A percentile compares a stretch with the other conserved stretches of the same genome.
Conservation (phyloP, 1,284 basidiomycete genomes). For the Puccinia horiana region DNA sequence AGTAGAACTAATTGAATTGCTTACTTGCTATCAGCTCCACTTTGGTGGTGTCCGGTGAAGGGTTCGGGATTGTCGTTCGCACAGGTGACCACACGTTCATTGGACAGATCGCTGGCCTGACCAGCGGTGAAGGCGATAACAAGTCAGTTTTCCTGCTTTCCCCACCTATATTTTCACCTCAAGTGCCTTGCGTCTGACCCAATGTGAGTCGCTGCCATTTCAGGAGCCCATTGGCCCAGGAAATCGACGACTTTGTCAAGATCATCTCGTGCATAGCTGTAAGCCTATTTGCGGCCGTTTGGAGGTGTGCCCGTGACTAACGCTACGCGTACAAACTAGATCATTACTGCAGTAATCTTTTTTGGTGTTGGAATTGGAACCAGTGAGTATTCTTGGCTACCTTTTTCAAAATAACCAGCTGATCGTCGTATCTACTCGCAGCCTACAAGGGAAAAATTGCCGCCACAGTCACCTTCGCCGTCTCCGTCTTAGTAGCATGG, state of each 20-base stretch:
- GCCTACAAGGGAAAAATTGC: slow-evolving; percentile 68
- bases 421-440: slow-evolving; percentile 51
- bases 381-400: slow-evolving; percentile 7
- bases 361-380: slow-evolving; percentile 68
- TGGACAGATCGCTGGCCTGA: slow-evolving; percentile 69
- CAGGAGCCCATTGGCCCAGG: slow-evolving; percentile 66
- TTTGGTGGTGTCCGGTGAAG: slow-evolving; percentile 69
- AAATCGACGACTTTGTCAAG: slow-evolving; percentile 68
- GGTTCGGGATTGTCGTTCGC: slow-evolving; percentile 69
- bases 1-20: too few species aligned
- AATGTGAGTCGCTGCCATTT: background rate
- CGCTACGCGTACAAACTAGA: slow-evolving; percentile 49
- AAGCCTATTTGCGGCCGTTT: background rate
- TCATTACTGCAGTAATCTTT: slow-evolving; percentile 68
- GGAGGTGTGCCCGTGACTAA: background rate
- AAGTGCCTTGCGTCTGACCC: background rate
- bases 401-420: background rate
- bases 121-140: slow-evolving; percentile 68
- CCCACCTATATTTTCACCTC: background rate
- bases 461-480: slow-evolving; percentile 69
- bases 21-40: slow-evolving; percentile 61
- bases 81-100: slow-evolving; percentile 70
- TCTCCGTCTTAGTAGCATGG: slow-evolving; percentile 72
- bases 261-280: slow-evolving; percentile 61
- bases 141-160: slow-evolving; percentile 54